Evolutionary conservation across 768 basidiomycete species (phyloP).

Genomic region (Boletellus emodensis): DNA sequence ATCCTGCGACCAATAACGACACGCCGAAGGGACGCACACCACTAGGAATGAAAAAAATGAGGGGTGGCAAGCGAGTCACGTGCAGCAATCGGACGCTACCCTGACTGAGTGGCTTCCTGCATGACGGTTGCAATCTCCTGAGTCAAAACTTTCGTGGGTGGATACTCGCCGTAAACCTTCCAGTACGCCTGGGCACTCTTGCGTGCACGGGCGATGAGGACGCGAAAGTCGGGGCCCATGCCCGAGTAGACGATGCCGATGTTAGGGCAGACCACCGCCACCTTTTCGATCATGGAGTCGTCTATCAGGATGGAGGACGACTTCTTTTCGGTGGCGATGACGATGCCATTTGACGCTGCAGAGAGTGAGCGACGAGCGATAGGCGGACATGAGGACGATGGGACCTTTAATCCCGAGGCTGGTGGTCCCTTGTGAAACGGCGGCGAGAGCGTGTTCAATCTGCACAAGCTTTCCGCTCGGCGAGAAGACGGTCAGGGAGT

Average conservation of each 20-base stretch:
- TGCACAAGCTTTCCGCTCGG: constrained; percentile 99
- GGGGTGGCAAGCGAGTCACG: constrained; percentile 23
- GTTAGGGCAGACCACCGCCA: constrained; percentile 95
- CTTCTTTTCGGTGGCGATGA: constrained; percentile 99
- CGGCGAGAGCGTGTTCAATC: constrained; percentile 98
- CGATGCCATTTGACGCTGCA: constrained; percentile 96
- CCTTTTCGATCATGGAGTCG: constrained; percentile 97
- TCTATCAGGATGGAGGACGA: constrained; percentile 96
- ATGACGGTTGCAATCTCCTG: constrained; percentile 97
- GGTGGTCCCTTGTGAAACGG: constrained; percentile 92
- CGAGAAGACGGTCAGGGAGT: constrained; percentile 99
- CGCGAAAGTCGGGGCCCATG: constrained; percentile 98
- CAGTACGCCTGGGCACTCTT: constrained; percentile 99
- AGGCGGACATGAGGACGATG: constrained; percentile 26
- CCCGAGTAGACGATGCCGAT: constrained; percentile 99
- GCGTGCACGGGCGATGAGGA: constrained; percentile 88
- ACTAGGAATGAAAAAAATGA: constrained; percentile 45
- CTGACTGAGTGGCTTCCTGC: constrained; percentile 98
- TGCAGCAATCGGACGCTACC: constrained; percentile 51
- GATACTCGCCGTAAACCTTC: constrained; percentile 99
- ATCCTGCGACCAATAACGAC: constrained; percentile 94
- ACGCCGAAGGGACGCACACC: constrained; percentile 99
- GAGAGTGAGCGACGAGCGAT: constrained; percentile 13
- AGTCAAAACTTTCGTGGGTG: constrained; percentile 91
- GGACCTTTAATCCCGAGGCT: constrained; percentile 97